Conservation (phyloP, 768 basidiomycete genomes). For the Lyophyllum shimeji region DNA sequence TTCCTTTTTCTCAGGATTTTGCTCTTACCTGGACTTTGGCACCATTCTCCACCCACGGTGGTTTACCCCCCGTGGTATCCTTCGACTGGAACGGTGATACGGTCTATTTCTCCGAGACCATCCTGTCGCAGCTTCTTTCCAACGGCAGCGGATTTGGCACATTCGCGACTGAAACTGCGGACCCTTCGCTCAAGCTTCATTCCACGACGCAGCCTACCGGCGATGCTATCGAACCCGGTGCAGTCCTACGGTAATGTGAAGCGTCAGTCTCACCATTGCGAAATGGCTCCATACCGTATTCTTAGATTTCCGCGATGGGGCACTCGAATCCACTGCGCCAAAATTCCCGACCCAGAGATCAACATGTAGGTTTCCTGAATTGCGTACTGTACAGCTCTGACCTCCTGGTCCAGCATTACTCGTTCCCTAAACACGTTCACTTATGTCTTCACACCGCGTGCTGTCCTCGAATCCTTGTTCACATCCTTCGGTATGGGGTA, state of each 20-base stretch:
- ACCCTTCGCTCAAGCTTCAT: slow-evolving; percentile 17
- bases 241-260: slow-evolving; percentile 25
- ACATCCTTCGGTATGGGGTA: slow-evolving; percentile 29
- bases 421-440: slow-evolving; percentile 21
- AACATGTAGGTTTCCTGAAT: slow-evolving; percentile 29
- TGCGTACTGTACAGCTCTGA: not conserved
- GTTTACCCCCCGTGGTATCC: slow-evolving; percentile 31
- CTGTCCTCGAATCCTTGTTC: slow-evolving; percentile 31
- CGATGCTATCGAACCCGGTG: slow-evolving; percentile 21
- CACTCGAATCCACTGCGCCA: slow-evolving; percentile 34
- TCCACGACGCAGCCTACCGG: not conserved
- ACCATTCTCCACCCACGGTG: slow-evolving; percentile 34
- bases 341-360: slow-evolving; percentile 24
- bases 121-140: slow-evolving; percentile 29
- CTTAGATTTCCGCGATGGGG: slow-evolving; percentile 40
- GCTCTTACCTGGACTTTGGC: slow-evolving; percentile 38
- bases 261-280: not conserved
- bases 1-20: slow-evolving; percentile 24
- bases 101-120: slow-evolving; percentile 39
- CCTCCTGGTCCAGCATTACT: slow-evolving; percentile 18
- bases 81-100: slow-evolving; percentile 30
- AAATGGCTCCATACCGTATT: not conserved
- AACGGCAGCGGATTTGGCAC: slow-evolving; percentile 39
- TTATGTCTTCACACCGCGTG: slow-evolving; percentile 37
- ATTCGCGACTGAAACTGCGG: slow-evolving; percentile 25